A percentile compares a stretch with the other conserved stretches of the same genome.
These are phyloP conservation scores for Neurospora terricola DNA, from an alignment of 495 filamentous ascomycete species.

Conservation along the genomic window DNA sequence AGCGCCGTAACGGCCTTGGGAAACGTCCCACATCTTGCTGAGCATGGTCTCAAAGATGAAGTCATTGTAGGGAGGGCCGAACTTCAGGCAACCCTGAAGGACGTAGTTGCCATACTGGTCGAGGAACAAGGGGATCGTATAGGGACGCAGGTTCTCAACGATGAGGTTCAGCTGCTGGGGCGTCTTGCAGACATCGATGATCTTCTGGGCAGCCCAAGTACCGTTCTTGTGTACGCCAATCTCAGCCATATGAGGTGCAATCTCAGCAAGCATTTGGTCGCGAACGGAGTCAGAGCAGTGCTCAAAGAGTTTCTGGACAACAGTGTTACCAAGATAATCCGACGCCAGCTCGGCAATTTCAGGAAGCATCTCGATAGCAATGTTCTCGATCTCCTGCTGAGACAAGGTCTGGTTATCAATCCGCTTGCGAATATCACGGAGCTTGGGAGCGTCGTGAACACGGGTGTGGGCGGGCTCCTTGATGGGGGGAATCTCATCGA, in stretches of 20 bases:
- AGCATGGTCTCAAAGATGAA: slow-evolving; percentile 99
- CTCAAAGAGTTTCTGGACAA: slow-evolving; percentile 98
- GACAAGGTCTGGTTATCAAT: slow-evolving; percentile 91
- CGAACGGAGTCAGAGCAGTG: slow-evolving; percentile 84
- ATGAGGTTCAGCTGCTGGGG: slow-evolving; percentile 76
- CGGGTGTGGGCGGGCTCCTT: slow-evolving; percentile 83
- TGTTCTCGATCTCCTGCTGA: slow-evolving; percentile 80
- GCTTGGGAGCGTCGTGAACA: slow-evolving; percentile 87
- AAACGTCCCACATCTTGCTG: slow-evolving; percentile 85
- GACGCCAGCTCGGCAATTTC: slow-evolving; percentile 92
- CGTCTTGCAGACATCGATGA: slow-evolving; percentile 88
- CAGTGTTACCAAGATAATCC: slow-evolving; percentile 95
- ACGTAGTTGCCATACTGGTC: slow-evolving; percentile 99
- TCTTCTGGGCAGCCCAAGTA: slow-evolving; percentile 98
- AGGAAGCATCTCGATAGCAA: slow-evolving; percentile 83
- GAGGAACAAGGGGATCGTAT: slow-evolving; percentile 81
- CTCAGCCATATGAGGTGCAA: slow-evolving; percentile 85
- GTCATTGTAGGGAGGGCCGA: slow-evolving; percentile 77
- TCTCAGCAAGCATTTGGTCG: slow-evolving; percentile 81
- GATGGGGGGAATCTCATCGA: slow-evolving; percentile 79
- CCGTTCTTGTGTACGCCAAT: slow-evolving; percentile 99
- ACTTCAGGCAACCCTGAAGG: slow-evolving; percentile 88
- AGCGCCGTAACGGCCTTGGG: slow-evolving; percentile 88
- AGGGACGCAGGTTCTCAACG: slow-evolving; percentile 71
- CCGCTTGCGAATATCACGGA: slow-evolving; percentile 91